Evolutionary conservation across 768 basidiomycete genomes (phyloP).

Genomic region (Crepidotus variabilis): DNA sequence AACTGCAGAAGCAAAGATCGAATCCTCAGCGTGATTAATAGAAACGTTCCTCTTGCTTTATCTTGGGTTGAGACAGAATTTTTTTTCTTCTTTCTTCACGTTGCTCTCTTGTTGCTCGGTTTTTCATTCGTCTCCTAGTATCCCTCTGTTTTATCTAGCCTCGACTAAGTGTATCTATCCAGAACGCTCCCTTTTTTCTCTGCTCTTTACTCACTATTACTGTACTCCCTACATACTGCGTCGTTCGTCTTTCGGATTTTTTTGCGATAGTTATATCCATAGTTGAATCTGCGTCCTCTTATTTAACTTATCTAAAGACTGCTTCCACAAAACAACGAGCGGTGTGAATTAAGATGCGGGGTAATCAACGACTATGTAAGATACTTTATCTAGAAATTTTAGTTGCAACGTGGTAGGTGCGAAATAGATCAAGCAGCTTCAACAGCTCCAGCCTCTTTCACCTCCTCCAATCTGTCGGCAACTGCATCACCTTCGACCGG

Average conservation of each 20-base stretch:
- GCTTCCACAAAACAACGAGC: constrained; percentile 9
- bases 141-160: constrained; percentile 3
- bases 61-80: constrained; percentile 19
- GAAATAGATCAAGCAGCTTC: neutral
- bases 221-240: constrained; percentile 10
- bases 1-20: constrained; percentile 63
- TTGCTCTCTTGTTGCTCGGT: constrained; percentile 11
- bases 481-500: constrained; percentile 36
- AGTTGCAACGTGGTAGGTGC: neutral
- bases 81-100: constrained; percentile 12
- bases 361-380: neutral
- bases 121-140: neutral
- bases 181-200: constrained; percentile 16
- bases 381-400: neutral
- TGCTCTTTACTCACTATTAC: constrained; percentile 17
- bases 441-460: constrained; percentile 26
- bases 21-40: constrained; percentile 32
- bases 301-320: constrained; percentile 22
- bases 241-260: constrained; percentile 8
- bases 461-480: constrained; percentile 40
- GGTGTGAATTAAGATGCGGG: constrained; percentile 11
- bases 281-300: constrained; percentile 17
- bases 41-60: constrained; percentile 13
- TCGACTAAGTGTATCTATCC: constrained; percentile 2
- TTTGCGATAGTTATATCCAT: constrained; percentile 22